Base-by-base conservation (phyloP, 768 basidiomycete genomes). In the Pleurotus djamor region DNA sequence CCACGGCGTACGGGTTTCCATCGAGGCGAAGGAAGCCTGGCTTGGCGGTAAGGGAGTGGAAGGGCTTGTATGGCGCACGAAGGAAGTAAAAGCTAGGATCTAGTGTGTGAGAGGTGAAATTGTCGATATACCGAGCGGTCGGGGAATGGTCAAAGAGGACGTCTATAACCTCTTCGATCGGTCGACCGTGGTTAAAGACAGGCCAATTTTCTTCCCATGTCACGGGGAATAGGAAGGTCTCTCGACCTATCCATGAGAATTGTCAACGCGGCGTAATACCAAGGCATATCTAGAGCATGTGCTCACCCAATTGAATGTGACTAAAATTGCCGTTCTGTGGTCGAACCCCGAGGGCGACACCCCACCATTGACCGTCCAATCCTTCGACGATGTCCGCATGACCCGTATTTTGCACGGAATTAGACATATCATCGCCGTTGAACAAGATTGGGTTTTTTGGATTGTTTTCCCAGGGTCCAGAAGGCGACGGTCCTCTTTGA, bases 381-480 rank as follows among this genome's bases (percentile, higher is more conserved):
- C 63, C 74, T 62, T 77, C 60, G 12, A 76, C 68, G 17, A 77
- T 64, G 56, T 77, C 76, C 14, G 74, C 66, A 55, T 77, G 76
- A 4, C 74, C 75, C 0, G 76, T 77, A 57, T 70, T 67, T 52
- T 76, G 76, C 3, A 77, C 75, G n/a, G 70, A 61, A 41, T 71
- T 63, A 12, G 67, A 64, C 16, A 72, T 57, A 57, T 78, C 59
- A 10, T 69, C 72, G 16, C 76, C 76, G 58, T 76, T 78, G 64
- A 70, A 76, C 14, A 78, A 56, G 49, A 78, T 72, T 2, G 76
- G 76, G 52, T 76, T 78, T 7, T 64, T 67, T 4, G 76, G 72
- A 48, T 76, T 74, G 65, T 63, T 73, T 63, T 76, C 75, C 75
- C 76, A 77, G 36, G 76, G 76, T 1, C 76, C 76, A 4, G 74